These are phyloP conservation scores for Epichloe festucae DNA, from an alignment of 2,329 filamentous ascomycete genomes.

Conservation along the genomic window DNA sequence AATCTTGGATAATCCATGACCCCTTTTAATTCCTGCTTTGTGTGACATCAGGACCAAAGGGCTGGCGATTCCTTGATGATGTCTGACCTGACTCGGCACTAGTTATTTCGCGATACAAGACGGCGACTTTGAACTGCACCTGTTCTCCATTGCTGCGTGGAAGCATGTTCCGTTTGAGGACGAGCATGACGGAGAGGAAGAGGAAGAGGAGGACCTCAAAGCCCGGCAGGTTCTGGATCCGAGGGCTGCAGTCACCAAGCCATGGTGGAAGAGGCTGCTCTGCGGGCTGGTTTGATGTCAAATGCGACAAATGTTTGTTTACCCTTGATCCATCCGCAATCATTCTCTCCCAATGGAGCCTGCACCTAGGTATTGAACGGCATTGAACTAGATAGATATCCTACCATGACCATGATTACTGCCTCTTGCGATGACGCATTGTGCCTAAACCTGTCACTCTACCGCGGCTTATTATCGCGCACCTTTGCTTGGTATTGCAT, in stretches of 20 bases:
- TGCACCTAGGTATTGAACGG: not conserved
- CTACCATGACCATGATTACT: no score
- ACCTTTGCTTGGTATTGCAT: no score
- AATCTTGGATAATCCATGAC: no score
- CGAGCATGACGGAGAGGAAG: slow-evolving; percentile 3
- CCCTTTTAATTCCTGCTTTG: no score
- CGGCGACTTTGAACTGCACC: slow-evolving; percentile 42
- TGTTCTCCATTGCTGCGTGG: slow-evolving; percentile 18
- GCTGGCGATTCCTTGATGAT: not conserved
- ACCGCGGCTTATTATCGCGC: not conserved
- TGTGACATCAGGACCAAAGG: no score
- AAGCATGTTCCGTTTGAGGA: slow-evolving; percentile 6
- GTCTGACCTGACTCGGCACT: slow-evolving; percentile 10
- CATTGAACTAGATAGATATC: not conserved
- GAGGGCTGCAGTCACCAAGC: slow-evolving; percentile 3
- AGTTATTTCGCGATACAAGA: slow-evolving; percentile 68
- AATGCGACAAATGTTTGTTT: not conserved
- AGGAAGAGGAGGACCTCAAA: slow-evolving; percentile 8
- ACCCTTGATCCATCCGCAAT: no score
- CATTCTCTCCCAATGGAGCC: not conserved
- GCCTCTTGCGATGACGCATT: no score
- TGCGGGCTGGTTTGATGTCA: slow-evolving; percentile 14
- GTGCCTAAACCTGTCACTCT: no score
- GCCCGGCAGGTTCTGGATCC: not conserved
- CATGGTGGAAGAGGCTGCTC: slow-evolving; percentile 15